phyloP scores from a whole-genome alignment of 139 green algal genomes.

The Pseudopediastrum boryanum region DNA sequence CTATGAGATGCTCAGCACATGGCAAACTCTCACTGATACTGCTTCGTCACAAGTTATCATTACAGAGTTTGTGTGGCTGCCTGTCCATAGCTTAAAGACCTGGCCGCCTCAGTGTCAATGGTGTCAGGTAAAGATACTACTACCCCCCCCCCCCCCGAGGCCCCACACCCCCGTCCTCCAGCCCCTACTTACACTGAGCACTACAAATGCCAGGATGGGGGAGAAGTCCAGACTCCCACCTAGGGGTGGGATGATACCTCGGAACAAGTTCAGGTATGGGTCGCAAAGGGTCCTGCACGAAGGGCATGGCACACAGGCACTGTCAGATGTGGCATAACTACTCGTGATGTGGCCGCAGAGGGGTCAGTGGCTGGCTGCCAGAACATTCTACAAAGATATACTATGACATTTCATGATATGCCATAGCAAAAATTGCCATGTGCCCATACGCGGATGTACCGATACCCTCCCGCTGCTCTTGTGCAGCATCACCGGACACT shows the following conservation, averaged over 20 bases:
- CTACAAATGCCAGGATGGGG: slow-evolving; percentile 96
- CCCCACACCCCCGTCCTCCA: not conserved
- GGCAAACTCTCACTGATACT: not conserved
- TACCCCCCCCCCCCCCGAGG: not conserved
- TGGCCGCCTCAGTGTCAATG: no score
- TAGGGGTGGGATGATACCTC: slow-evolving; percentile 95
- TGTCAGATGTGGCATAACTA: no score
- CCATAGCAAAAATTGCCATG: no score
- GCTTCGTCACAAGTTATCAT: not conserved
- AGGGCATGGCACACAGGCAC: not conserved
- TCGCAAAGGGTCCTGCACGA: slow-evolving; percentile 86
- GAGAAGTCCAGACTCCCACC: slow-evolving; percentile 93
- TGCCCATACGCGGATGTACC: no score
- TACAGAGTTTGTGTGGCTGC: not conserved
- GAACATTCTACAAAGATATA: no score
- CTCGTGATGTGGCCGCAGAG: no score
- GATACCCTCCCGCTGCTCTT: no score
- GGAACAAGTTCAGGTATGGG: slow-evolving; percentile 98
- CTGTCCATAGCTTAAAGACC: not conserved
- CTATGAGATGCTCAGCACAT: not conserved
- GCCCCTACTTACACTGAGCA: slow-evolving; percentile 77
- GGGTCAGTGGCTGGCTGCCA: no score
- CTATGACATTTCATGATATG: no score
- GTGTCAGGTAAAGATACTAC: not conserved
- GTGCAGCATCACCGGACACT: no score